Evolutionary conservation across 2,329 filamentous ascomycete genomes (phyloP), one percentile per base, ranked within the genome.

Genomic region (Hypocreales sp.): DNA sequence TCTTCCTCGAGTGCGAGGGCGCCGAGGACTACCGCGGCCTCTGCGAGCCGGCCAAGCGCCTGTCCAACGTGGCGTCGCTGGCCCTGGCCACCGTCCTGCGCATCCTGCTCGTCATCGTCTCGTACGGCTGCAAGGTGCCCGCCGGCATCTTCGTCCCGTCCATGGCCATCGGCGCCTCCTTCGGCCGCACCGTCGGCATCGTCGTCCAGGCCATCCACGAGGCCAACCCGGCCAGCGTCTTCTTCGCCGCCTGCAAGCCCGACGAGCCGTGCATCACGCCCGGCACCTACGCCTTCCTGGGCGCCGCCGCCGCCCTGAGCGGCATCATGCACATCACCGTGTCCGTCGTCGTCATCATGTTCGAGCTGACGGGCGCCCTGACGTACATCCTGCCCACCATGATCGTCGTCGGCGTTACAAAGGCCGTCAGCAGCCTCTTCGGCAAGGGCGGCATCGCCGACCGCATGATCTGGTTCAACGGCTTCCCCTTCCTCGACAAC

Each of bases 261-360:
- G 87, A 95, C 46, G 79, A 84, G 21, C 82, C 87, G 2, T 98
- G 90, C 50, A 95, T 98, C 41, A 98, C 90, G 1, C 90, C 90
- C 0, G 90, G 90, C 8, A 95, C 90, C 1, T 98, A 98, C 46
- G 90, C 90, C 6, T 92, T 98, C 40, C 64, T 98, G 1, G 90
- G 90, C 22, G 90, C 90, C 5, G 90, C 76, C 0, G 87, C 90
- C 2, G 82, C 90, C 0, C 62, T 98, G 15, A 87, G 80, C 48
- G 90, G 90, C 8, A 94, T 95, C 45, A 98, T 95, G 87, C 90
- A 95, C 51, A 80, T 98, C 35, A 94, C 87, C 0, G 75, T 98
- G 11, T 92, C 86, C 0, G 84, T 98, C 8, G 87, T 94, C 3
- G 90, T 98, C 44, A 98, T 98, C 51, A 95, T 98, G 90, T 95